Conservation (phyloP, 2,329 filamentous ascomycete genomes). For the Pseudocercospora pini-densiflorae region DNA sequence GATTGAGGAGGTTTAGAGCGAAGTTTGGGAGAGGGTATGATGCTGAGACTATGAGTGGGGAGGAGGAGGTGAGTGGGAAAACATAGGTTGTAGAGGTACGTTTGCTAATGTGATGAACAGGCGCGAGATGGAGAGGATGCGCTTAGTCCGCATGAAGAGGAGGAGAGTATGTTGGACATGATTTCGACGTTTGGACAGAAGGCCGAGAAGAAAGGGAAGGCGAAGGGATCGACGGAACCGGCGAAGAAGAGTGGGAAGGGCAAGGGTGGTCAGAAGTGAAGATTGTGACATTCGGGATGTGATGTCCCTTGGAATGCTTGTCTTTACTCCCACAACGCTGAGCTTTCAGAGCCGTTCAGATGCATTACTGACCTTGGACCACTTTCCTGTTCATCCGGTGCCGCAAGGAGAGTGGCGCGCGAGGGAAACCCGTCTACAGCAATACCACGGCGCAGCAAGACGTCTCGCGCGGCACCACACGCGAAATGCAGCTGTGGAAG, state of each 20-base stretch:
- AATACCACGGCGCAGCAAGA: background rate
- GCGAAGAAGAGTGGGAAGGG: slow-evolving; percentile 44
- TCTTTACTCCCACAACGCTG: background rate
- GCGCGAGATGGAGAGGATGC: slow-evolving; percentile 56
- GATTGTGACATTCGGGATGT: background rate
- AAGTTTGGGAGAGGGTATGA: slow-evolving; percentile 88
- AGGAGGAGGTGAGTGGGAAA: slow-evolving; percentile 33
- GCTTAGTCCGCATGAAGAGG: slow-evolving; percentile 46
- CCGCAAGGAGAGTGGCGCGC: background rate
- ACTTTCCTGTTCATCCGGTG: background rate
- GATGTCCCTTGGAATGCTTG: background rate
- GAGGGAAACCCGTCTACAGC: background rate
- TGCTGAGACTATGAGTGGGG: slow-evolving; percentile 47
- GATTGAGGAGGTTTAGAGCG: slow-evolving; percentile 81
- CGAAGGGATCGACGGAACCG: slow-evolving; percentile 46
- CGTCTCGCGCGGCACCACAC: background rate
- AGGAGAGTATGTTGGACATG: slow-evolving; percentile 62
- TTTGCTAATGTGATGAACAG: slow-evolving; percentile 34
- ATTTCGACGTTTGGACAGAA: slow-evolving; percentile 53
- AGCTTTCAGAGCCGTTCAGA: background rate
- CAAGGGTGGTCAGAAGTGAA: slow-evolving; percentile 41
- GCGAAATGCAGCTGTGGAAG: background rate
- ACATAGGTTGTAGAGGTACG: background rate
- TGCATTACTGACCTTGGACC: background rate
- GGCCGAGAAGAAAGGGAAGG: slow-evolving; percentile 46